These are phyloP conservation scores for Diaporthe sp. DNA, from an alignment of 2,329 filamentous ascomycete species.

Conservation along the genomic window DNA sequence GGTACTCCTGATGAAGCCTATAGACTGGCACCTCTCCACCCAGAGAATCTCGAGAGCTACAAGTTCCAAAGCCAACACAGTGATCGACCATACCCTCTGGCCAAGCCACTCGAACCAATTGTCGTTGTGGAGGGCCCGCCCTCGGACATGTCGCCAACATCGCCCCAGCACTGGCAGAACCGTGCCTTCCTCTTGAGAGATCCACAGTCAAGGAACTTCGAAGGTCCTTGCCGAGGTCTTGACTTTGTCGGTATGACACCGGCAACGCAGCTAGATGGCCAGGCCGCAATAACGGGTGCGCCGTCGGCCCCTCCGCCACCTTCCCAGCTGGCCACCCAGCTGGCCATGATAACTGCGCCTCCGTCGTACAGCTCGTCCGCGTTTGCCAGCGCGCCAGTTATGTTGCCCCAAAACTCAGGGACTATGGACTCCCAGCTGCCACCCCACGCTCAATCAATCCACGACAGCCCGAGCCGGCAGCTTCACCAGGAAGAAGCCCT, in stretches of 20 bases:
- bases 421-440: background rate
- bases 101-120: conserved; percentile 36
- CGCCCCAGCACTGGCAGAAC: conserved; percentile 35
- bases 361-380: background rate
- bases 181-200: conserved; percentile 31
- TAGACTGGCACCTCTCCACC: conserved; percentile 16
- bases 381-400: background rate
- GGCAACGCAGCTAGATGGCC: background rate
- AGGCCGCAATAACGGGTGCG: background rate
- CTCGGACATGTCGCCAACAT: conserved; percentile 39
- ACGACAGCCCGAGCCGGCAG: conserved; percentile 36
- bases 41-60: conserved; percentile 22
- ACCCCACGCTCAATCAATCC: background rate
- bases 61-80: background rate
- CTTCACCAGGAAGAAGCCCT: conserved; percentile 34
- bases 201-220: conserved; percentile 16
- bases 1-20: background rate
- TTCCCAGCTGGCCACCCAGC: conserved; percentile 29
- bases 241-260: conserved; percentile 26
- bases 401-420: background rate
- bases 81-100: conserved; percentile 3
- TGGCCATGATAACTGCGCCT: conserved; percentile 25
- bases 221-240: conserved; percentile 32
- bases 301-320: background rate
- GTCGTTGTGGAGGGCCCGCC: conserved; percentile 35